Evolutionary conservation across 1,284 basidiomycete species (phyloP).

Genomic region (Tilletia horrida): DNA sequence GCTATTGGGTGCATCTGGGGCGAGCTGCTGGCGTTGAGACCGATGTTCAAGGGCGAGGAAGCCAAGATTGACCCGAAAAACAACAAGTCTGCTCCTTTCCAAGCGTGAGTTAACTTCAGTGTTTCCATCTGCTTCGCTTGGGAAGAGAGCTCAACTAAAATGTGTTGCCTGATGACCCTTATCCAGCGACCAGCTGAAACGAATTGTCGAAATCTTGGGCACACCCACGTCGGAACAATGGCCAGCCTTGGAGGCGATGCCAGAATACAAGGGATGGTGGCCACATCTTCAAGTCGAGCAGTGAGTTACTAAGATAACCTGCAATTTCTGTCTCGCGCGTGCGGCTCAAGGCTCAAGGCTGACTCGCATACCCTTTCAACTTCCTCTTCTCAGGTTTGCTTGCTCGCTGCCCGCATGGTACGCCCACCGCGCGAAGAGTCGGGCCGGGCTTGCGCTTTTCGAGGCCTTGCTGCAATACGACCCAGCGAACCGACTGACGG

Average conservation of each 20-base stretch:
- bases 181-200: conserved; percentile 77
- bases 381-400: conserved; percentile 60
- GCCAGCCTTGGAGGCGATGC: conserved; percentile 81
- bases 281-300: conserved; percentile 31
- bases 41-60: conserved; percentile 99
- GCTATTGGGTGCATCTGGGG: conserved; percentile 96
- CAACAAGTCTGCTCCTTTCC: conserved; percentile 46
- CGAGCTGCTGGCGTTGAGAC: conserved; percentile 83
- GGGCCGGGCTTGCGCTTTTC: conserved; percentile 44
- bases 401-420: conserved; percentile 78
- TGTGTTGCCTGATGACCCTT: too few relatives aligned
- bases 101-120: conserved; percentile 38
- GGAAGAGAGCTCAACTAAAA: too few relatives aligned
- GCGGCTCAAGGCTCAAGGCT: not conserved
- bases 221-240: conserved; percentile 80
- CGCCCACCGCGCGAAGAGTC: conserved; percentile 60
- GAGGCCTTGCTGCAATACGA: conserved; percentile 65
- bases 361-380: not conserved
- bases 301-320: not conserved
- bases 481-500: conserved; percentile 78
- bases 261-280: conserved; percentile 68
- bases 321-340: too few relatives aligned
- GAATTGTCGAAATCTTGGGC: conserved; percentile 91
- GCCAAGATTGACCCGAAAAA: conserved; percentile 73
- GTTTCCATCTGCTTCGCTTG: not conserved